Percentiles rank a stretch among this genome's conserved stretches.
Conservation (phyloP, 176 grass and related monocot species). For the Lolium multiflorum region DNA sequence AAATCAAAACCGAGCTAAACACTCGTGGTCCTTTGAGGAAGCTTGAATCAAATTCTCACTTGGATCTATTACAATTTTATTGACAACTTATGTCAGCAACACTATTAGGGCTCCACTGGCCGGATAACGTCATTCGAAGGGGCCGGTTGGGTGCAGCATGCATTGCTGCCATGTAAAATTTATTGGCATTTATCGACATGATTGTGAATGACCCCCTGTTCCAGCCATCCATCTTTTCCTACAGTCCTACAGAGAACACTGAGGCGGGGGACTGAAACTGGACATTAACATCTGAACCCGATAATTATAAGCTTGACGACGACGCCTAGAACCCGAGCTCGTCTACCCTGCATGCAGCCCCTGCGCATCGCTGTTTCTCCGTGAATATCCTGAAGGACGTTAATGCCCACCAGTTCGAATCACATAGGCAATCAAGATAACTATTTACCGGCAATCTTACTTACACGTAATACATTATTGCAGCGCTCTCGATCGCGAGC, state of each 20-base stretch:
- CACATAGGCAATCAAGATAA: not conserved
- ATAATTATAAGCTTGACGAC: conserved; percentile 65
- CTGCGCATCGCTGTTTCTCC: conserved; percentile 50
- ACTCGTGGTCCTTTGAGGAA: no score
- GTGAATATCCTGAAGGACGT: conserved; percentile 37
- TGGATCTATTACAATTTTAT: no score
- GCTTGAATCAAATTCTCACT: no score
- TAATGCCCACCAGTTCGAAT: conserved; percentile 31
- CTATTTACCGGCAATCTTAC: not conserved
- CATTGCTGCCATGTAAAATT: not conserved
- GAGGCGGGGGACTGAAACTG: conserved; percentile 42
- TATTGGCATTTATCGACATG: conserved; percentile 22
- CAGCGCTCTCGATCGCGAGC: not conserved
- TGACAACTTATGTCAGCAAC: no score
- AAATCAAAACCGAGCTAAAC: no score
- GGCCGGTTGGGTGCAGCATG: not conserved
- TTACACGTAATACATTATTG: no score
- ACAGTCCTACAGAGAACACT: conserved; percentile 19
- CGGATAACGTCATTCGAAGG: not conserved
- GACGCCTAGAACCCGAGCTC: conserved; percentile 53
- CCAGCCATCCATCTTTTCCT: conserved; percentile 13
- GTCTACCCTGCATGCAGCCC: conserved; percentile 39
- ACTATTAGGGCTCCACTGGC: not conserved
- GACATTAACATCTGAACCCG: conserved; percentile 63
- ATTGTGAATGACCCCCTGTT: conserved; percentile 12